A percentile compares a stretch with the other conserved stretches of the same genome.
phyloP scores from a whole-genome alignment of 257 asterid species.

The Nicotiana tabacum region DNA sequence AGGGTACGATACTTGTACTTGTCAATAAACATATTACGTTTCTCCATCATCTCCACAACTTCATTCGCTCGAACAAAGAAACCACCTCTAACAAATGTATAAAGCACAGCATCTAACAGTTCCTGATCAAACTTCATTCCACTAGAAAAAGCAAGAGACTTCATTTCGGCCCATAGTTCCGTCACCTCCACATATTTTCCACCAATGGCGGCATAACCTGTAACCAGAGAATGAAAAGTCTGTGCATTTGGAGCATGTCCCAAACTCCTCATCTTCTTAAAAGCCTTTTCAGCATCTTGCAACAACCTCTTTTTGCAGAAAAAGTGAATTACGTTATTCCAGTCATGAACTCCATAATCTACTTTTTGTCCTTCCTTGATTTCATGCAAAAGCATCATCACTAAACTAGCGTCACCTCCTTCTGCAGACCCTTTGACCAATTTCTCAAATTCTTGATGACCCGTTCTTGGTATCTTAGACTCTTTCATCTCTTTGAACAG shows the following conservation, averaged over 20 bases:
- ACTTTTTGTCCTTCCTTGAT: constrained; percentile 58
- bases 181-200: constrained; percentile 84
- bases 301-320: constrained; percentile 86
- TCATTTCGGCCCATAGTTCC: constrained; percentile 95
- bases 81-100: constrained; percentile 86
- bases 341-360: constrained; percentile 76
- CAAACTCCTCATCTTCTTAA: constrained; percentile 78
- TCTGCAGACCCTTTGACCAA: constrained; percentile 30
- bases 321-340: constrained; percentile 89
- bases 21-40: constrained; percentile 66
- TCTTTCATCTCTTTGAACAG: constrained; percentile 90
- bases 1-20: constrained; percentile 78
- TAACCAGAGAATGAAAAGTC: constrained; percentile 84
- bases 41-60: constrained; percentile 78
- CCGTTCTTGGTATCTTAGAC: constrained; percentile 52
- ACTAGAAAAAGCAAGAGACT: constrained; percentile 43
- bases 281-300: constrained; percentile 92
- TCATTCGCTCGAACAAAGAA: constrained; percentile 78
- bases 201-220: constrained; percentile 80
- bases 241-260: constrained; percentile 77
- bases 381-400: constrained; percentile 76
- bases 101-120: constrained; percentile 79
- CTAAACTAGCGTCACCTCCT: constrained; percentile 41
- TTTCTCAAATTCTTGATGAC: constrained; percentile 36
- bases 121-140: constrained; percentile 85